Conservation (phyloP, 306 rosid genomes). For the Trichosanthes truncata region DNA sequence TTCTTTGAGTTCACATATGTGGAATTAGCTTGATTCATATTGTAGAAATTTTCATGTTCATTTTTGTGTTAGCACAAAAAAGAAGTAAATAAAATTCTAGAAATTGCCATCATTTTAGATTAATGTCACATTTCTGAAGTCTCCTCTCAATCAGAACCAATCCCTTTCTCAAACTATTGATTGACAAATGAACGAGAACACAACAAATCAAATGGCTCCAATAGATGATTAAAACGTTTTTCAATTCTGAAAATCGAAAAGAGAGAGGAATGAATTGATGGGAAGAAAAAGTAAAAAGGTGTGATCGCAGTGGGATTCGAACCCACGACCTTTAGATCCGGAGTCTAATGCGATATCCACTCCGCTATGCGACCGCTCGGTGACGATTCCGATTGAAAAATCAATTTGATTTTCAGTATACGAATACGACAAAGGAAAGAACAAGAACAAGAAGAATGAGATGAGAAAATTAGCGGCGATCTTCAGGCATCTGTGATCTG, state of each 20-base stretch:
- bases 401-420: background rate
- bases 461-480: background rate
- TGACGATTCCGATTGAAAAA: background rate
- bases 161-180: background rate
- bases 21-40: too few relatives aligned
- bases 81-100: background rate
- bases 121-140: background rate
- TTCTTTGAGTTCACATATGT: background rate
- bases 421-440: background rate
- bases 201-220: too few relatives aligned
- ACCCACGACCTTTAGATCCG: conserved; percentile 99
- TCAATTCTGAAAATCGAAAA: too few relatives aligned
- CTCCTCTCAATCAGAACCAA: too few relatives aligned
- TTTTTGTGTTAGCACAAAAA: background rate
- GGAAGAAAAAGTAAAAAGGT: background rate
- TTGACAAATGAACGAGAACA: too few relatives aligned
- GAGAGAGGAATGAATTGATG: too few relatives aligned
- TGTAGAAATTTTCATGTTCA: background rate
- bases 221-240: too few relatives aligned
- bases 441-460: background rate
- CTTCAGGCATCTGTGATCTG: background rate
- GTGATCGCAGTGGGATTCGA: conserved; percentile 97
- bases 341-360: conserved; percentile 99
- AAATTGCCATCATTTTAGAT: background rate
- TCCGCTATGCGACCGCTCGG: conserved; percentile 74